Evolutionary conservation across 768 basidiomycete genomes (phyloP), one percentile per base, ranked within the genome.

Genomic region (Kwoniella pini): DNA sequence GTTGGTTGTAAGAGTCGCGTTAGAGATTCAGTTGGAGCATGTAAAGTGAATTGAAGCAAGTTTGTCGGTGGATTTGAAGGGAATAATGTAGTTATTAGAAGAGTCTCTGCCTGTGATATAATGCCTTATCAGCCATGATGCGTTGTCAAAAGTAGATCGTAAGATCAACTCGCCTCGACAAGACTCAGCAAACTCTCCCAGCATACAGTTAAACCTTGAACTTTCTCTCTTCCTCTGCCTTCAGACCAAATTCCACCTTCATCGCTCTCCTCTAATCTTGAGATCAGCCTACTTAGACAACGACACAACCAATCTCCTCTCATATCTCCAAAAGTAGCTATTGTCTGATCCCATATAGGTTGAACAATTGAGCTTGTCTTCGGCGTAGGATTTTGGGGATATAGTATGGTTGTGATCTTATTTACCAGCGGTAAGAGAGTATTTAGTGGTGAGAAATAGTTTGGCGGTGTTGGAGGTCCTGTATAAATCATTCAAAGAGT

Each of bases 31-130:
- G 64, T 24, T 1, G 62, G 69, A 10, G 38, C 28, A 26, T 42
- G 30, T 2, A 71, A 54, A 46, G 63, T 71, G 28, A 30, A 63
- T n/a, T 52, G 57, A 12, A 64, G 62, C 2, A 71, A 63, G 3
- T 12, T 33, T 6, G 60, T 60, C 4, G 63, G 72, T 28, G 66
- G 70, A 27, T 39, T 33, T 11, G 42, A 24, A 11, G 74, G 71
- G 63, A 75, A 75, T 4, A 77, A 61, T 5, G 69, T 66, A 1
- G 69, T 64, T n/a, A 70, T 62, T 27, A 77, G 53, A 7, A 71
- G 58, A 7, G 68, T 70, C 54, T 77, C 76, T n/a, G 74, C 69
- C 76, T 77, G n/a, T n/a, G n/a, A n/a, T n/a, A n/a, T n/a, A n/a
- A 49, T 4, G 44, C 33, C 7, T 36, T 36, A 36, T 36, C 12